phyloP scores from a whole-genome alignment of 495 filamentous ascomycete genomes.

The Aspergillus diversus region DNA sequence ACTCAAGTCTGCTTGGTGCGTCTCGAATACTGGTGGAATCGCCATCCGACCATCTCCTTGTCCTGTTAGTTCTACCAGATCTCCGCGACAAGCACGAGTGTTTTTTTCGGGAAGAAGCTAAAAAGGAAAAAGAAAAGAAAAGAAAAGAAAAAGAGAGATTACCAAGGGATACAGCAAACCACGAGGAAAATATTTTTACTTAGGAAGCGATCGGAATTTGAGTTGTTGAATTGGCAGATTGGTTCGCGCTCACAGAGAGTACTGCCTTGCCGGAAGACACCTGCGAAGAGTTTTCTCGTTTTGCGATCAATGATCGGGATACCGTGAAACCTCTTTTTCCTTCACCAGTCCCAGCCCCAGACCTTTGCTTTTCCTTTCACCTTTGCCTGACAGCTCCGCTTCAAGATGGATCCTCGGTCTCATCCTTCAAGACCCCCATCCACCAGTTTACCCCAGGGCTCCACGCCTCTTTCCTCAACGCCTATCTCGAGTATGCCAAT shows the following conservation, averaged over 20 bases:
- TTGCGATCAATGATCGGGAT: constrained; percentile 52
- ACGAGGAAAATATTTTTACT: constrained; percentile 24
- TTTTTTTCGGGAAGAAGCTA: constrained; percentile 18
- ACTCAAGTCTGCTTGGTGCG: constrained; percentile 9
- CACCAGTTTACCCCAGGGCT: constrained; percentile 58
- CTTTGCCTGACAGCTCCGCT: constrained; percentile 32
- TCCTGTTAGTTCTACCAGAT: constrained; percentile 10
- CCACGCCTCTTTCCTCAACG: constrained; percentile 47
- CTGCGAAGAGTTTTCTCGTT: constrained; percentile 25
- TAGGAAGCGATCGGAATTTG: constrained; percentile 16
- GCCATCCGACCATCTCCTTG: constrained; percentile 12
- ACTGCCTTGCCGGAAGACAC: constrained; percentile 26
- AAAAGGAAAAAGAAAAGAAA: constrained; percentile 15
- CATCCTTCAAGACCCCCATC: constrained; percentile 61
- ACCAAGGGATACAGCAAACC: constrained; percentile 20
- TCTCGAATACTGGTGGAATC: constrained; percentile 10
- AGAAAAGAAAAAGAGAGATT: constrained; percentile 3
- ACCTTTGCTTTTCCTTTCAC: constrained; percentile 32
- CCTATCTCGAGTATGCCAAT: constrained; percentile 54
- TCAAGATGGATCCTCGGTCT: constrained; percentile 57
- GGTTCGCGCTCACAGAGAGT: constrained; percentile 8
- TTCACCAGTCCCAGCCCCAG: constrained; percentile 29
- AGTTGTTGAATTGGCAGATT: constrained; percentile 21
- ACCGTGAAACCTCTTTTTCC: constrained; percentile 42
- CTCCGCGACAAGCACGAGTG: constrained; percentile 25